Evolutionary conservation across 805 yeast genomes (phyloP), one percentile per base, ranked within the genome.

Genomic region (Danielia reshetovae): DNA sequence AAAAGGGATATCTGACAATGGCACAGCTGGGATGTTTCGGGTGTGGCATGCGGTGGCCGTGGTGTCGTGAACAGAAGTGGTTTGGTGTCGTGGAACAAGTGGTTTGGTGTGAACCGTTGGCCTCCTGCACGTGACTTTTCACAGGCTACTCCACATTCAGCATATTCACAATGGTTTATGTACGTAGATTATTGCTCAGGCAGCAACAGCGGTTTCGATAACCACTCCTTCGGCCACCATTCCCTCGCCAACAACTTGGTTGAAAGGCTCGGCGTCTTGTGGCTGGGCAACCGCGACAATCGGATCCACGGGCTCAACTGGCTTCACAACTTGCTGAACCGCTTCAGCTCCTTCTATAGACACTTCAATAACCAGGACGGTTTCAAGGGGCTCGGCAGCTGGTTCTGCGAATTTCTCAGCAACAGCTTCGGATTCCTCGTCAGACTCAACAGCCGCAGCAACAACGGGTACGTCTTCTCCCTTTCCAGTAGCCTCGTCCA

Each of bases 401-500:
- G 33, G 28, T n/a, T 30, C 27, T 1, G 22, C 33, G 5, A 7
- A 17, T 4, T 14, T 12, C 17, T 27, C 30, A 18, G 24, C 30
- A 7, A 16, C 30, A 3, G 30, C 23, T 12, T 7, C 24, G 8
- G 24, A 17, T 16, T 28, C 24, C 16, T 23, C 38, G 14, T 14
- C 30, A 4, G 38, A 18, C 15, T 30, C 42, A 2, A 26, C 33
- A 6, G 15, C 30, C 16, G 25, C 26, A 10, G 34, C 25, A 8
- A 26, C 34, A 7, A 13, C 34, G 24, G 32, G 11, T 8, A 11
- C 29, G 18, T 32, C 33, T 8, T 19, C 31, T 6, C 28, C 43
- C 14, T 26, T 30, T 9, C 23, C 29, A 10, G 43, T 43, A 27
- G 45, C 42, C 33, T 35, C 40, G 33, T 43, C 49, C 27, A 30